A percentile compares a stretch with the other conserved stretches of the same genome.
Evolutionary conservation across 2,329 filamentous ascomycete species (phyloP).

Genomic region (Diaporthe longicolla): DNA sequence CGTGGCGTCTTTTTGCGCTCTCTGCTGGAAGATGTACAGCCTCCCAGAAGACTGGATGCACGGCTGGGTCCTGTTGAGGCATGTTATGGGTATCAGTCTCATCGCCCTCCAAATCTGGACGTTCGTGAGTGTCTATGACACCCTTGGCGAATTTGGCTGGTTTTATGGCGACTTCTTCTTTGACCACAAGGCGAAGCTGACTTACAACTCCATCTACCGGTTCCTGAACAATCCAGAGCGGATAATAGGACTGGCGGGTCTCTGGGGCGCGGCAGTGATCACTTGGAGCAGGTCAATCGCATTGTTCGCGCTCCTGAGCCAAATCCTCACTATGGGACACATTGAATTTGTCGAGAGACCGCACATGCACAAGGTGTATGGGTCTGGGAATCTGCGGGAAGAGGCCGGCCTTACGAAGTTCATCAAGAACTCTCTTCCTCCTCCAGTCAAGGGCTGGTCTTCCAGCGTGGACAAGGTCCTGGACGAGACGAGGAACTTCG

Average conservation of each 20-base stretch:
- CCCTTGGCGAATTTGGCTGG: constrained; percentile 97
- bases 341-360: constrained; percentile 95
- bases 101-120: constrained; percentile 94
- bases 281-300: constrained; percentile 92
- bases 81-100: constrained; percentile 85
- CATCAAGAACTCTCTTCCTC: constrained; percentile 87
- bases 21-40: constrained; percentile 96
- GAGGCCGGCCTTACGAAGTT: constrained; percentile 95
- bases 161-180: constrained; percentile 99
- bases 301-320: constrained; percentile 86
- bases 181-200: constrained; percentile 88
- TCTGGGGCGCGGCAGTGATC: constrained; percentile 95
- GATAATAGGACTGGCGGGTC: constrained; percentile 91
- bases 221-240: constrained; percentile 98
- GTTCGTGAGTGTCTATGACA: constrained; percentile 92
- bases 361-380: constrained; percentile 98
- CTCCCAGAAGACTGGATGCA: constrained; percentile 89
- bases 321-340: constrained; percentile 87
- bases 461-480: constrained; percentile 90
- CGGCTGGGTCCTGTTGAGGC: constrained; percentile 87
- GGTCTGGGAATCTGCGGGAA: constrained; percentile 78
- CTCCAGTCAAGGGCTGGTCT: constrained; percentile 85
- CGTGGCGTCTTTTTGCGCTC: constrained; percentile 89
- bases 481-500: constrained; percentile 87
- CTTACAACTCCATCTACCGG: constrained; percentile 96